A percentile compares a stretch with the other conserved stretches of the same genome.
Conservation (phyloP, 2,329 filamentous ascomycete genomes). For the Trichoderma sp. region DNA sequence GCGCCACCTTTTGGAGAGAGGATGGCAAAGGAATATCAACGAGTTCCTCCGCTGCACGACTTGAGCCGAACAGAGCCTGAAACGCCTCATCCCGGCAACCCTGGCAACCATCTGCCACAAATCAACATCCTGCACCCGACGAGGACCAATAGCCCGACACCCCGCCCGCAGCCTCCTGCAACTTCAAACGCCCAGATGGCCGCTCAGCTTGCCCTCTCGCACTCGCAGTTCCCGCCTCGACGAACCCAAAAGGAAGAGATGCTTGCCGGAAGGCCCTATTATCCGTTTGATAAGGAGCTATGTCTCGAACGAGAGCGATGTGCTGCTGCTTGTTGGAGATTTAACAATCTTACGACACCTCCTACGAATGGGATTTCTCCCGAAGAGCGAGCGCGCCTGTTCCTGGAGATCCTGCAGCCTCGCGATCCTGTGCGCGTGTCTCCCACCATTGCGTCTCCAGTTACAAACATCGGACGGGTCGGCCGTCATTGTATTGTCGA, state of each 20-base stretch:
- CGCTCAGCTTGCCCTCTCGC: constrained; percentile 63
- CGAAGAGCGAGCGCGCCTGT: constrained; percentile 69
- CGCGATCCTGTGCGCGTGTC: constrained; percentile 59
- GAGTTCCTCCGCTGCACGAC: constrained; percentile 65
- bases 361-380: constrained; percentile 71
- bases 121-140: constrained; percentile 60
- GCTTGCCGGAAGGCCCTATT: constrained; percentile 78
- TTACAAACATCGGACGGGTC: constrained; percentile 63
- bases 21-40: constrained; percentile 62
- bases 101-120: constrained; percentile 56
- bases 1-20: constrained; percentile 52
- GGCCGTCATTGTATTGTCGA: constrained; percentile 81
- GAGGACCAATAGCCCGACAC: constrained; percentile 53
- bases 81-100: constrained; percentile 54
- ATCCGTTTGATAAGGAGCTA: constrained; percentile 76
- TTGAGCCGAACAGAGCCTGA: constrained; percentile 60
- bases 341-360: constrained; percentile 78
- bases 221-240: constrained; percentile 53
- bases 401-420: constrained; percentile 72
- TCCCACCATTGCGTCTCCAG: constrained; percentile 55
- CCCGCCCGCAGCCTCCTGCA: constrained; percentile 44
- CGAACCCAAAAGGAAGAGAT: constrained; percentile 87
- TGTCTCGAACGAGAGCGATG: constrained; percentile 84
- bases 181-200: constrained; percentile 56
- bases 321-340: constrained; percentile 77